phyloP scores from a whole-genome alignment of 768 basidiomycete species.

The Tricholoma sp. region DNA sequence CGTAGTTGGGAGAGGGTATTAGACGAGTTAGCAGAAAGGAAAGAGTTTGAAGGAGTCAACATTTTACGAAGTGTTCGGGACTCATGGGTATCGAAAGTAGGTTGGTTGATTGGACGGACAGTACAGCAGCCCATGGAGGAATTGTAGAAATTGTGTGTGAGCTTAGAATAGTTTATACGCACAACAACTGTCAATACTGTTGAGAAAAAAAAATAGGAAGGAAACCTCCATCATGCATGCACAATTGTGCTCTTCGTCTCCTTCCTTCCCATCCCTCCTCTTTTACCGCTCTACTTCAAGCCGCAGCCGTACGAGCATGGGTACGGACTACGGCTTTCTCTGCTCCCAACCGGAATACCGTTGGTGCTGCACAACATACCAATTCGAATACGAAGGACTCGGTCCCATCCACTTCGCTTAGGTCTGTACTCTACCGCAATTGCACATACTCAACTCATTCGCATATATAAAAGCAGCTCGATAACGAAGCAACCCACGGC shows the following conservation, averaged over 20 bases:
- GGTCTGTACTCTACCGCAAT: background rate
- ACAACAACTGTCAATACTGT: conserved; percentile 1
- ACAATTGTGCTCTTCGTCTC: conserved; percentile 38
- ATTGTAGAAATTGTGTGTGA: conserved; percentile 4
- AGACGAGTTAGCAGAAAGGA: conserved; percentile 58
- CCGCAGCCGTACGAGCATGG: conserved; percentile 49
- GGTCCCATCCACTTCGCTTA: background rate
- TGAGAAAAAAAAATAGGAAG: conserved; percentile 14
- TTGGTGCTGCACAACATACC: background rate
- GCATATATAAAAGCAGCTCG: background rate
- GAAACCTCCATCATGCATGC: conserved; percentile 41
- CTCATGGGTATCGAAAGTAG: conserved; percentile 67
- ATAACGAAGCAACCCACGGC: background rate
- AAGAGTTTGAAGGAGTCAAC: conserved; percentile 30
- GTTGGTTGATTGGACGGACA: conserved; percentile 68
- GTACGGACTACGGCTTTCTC: conserved; percentile 20
- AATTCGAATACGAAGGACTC: background rate
- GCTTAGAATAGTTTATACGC: too few species aligned
- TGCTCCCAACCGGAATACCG: background rate
- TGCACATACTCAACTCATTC: background rate
- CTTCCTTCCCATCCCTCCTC: conserved; percentile 22
- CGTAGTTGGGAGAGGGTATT: conserved; percentile 63
- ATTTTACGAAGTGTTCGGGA: conserved; percentile 44
- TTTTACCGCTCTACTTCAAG: conserved; percentile 39
- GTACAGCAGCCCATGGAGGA: conserved; percentile 33